phyloP scores from a whole-genome alignment of 805 yeast species.

The Cyberlindnera mycetangii region DNA sequence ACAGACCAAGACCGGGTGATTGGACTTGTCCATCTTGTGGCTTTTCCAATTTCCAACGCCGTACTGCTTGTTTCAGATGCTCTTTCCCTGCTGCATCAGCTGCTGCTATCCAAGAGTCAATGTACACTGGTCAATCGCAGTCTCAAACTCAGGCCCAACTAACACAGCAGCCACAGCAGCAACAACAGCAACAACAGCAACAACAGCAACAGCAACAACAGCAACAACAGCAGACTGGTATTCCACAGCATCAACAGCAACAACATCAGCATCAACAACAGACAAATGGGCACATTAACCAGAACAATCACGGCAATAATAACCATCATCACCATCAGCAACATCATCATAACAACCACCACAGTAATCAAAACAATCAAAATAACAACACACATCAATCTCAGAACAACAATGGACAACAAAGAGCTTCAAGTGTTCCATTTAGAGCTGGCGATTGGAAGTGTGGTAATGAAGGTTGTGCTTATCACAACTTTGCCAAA shows the following conservation, averaged over 20 bases:
- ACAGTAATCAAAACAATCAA: slow-evolving; percentile 24
- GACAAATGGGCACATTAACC: background rate
- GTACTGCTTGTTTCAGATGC: slow-evolving; percentile 92
- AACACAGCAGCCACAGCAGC: background rate
- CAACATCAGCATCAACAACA: slow-evolving; percentile 3
- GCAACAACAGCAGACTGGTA: background rate
- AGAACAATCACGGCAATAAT: slow-evolving; percentile 3
- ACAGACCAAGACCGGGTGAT: slow-evolving; percentile 93
- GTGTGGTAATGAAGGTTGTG: slow-evolving; percentile 73
- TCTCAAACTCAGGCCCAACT: slow-evolving; percentile 12
- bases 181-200: slow-evolving; percentile 4
- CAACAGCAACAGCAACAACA: background rate
- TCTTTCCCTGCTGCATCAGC: slow-evolving; percentile 82
- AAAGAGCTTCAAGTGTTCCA: slow-evolving; percentile 61
- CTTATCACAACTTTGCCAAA: slow-evolving; percentile 90
- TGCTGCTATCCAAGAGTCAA: slow-evolving; percentile 63
- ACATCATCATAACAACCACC: slow-evolving; percentile 13
- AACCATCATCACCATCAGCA: slow-evolving; percentile 4
- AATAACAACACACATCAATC: slow-evolving; percentile 24
- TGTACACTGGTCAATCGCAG: slow-evolving; percentile 13
- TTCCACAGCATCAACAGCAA: slow-evolving; percentile 6
- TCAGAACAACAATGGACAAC: slow-evolving; percentile 12
- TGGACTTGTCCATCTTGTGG: slow-evolving; percentile 99
- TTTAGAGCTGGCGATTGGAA: slow-evolving; percentile 98
- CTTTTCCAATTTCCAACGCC: slow-evolving; percentile 88